Conservation (phyloP, 2,329 filamentous ascomycete species). For the Penicillium corylophilum region DNA sequence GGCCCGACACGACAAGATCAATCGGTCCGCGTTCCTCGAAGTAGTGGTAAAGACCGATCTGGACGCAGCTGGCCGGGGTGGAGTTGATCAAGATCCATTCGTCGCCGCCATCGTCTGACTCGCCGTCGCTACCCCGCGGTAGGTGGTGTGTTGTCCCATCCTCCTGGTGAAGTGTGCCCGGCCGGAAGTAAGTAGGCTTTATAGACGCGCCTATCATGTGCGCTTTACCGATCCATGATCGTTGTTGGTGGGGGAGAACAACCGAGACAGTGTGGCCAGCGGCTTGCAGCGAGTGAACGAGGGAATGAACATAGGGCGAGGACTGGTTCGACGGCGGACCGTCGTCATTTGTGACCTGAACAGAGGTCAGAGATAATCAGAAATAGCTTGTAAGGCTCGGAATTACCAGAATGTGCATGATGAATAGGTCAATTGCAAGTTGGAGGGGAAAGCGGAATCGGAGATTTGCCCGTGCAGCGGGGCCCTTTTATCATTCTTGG, state of each 20-base stretch:
- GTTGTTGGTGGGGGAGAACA: slow-evolving; percentile 83
- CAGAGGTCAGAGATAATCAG: slow-evolving; percentile 2
- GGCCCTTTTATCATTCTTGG: slow-evolving; percentile 21
- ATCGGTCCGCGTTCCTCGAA: slow-evolving; percentile 70
- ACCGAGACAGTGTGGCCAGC: slow-evolving; percentile 88
- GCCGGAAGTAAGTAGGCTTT: slow-evolving; percentile 79
- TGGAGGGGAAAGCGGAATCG: slow-evolving; percentile 19
- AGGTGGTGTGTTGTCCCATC: slow-evolving; percentile 67
- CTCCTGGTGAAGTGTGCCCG: slow-evolving; percentile 59
- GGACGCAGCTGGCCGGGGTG: slow-evolving; percentile 76
- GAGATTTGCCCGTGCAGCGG: slow-evolving; percentile 17
- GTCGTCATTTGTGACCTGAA: slow-evolving; percentile 67
- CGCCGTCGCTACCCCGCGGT: slow-evolving; percentile 54
- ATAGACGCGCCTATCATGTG: slow-evolving; percentile 90
- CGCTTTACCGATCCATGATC: slow-evolving; percentile 98
- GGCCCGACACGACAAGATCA: slow-evolving; percentile 75
- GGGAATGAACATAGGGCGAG: slow-evolving; percentile 75
- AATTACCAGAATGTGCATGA: slow-evolving; percentile 55
- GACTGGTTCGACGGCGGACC: slow-evolving; percentile 75
- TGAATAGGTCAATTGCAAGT: slow-evolving; percentile 10
- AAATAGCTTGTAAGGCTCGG: neutral
- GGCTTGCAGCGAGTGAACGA: slow-evolving; percentile 67
- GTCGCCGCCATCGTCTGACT: slow-evolving; percentile 55
- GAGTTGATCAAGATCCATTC: slow-evolving; percentile 82
- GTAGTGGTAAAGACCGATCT: slow-evolving; percentile 79